These are phyloP conservation scores for Besnoitia besnoiti DNA, from an alignment of 169 alveolate genomes.

Conservation along the genomic window DNA sequence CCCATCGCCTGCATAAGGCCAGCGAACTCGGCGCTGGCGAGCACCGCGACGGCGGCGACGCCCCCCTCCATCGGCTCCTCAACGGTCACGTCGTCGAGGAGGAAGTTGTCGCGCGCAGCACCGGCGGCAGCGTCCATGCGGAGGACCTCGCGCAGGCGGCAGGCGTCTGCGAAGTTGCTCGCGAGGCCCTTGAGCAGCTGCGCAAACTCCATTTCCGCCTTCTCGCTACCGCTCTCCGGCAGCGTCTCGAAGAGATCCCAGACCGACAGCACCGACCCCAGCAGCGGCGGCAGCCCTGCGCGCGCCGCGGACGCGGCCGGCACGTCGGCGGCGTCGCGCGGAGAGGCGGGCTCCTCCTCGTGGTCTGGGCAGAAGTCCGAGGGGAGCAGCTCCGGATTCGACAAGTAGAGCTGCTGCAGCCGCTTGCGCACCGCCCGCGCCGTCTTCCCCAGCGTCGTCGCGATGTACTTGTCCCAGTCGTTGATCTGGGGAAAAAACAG, in stretches of 20 bases:
- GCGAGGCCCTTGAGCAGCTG: conserved; percentile 43
- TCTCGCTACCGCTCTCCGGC: not conserved
- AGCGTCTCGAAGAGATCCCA: not conserved
- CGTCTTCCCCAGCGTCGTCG: conserved; percentile 43
- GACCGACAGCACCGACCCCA: not conserved
- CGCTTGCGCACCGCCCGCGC: conserved; percentile 59
- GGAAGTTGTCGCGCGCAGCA: not conserved
- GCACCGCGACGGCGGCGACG: not conserved
- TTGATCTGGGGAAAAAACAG: not conserved
- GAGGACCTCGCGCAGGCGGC: conserved; percentile 19
- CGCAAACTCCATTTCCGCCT: not conserved
- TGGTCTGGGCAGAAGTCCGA: conserved; percentile 20
- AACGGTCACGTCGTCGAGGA: not conserved
- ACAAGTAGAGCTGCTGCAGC: conserved; percentile 40
- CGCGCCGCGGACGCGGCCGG: not conserved
- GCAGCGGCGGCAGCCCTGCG: not conserved
- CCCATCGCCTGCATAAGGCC: conserved; percentile 35
- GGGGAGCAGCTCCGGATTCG: conserved; percentile 12
- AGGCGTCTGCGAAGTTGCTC: conserved; percentile 32
- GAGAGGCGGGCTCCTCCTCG: not conserved
- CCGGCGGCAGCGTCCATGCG: not conserved
- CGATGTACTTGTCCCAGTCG: conserved; percentile 19
- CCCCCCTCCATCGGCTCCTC: conserved; percentile 2
- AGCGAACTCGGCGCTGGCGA: not conserved
- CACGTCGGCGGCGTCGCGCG: not conserved